Evolutionary conservation across 1,284 basidiomycete genomes (phyloP).

Genomic region (Ceratobasidium sp.): DNA sequence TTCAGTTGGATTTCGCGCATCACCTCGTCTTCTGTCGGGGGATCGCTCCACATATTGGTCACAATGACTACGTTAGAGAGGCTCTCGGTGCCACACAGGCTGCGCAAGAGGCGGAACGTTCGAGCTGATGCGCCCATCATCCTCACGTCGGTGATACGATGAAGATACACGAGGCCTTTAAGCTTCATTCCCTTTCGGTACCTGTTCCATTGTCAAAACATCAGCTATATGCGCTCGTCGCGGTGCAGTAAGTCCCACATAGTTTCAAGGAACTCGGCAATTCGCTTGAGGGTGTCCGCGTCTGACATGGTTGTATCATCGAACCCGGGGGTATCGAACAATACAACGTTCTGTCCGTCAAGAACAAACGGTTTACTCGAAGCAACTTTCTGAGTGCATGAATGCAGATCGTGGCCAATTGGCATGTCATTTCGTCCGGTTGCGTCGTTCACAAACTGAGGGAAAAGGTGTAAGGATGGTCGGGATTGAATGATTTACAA

Average conservation of each 20-base stretch:
- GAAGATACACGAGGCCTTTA: slow-evolving; percentile 48
- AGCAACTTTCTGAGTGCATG: slow-evolving; percentile 29
- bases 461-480: too few species aligned
- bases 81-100: slow-evolving; percentile 44
- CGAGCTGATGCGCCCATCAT: slow-evolving; percentile 37
- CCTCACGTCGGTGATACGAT: slow-evolving; percentile 47
- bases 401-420: slow-evolving; percentile 21
- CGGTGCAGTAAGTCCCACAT: slow-evolving; percentile 27
- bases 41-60: slow-evolving; percentile 54
- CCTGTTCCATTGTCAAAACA: neutral
- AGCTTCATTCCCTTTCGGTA: slow-evolving; percentile 31
- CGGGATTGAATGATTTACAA: neutral
- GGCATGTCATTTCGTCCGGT: slow-evolving; percentile 47
- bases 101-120: slow-evolving; percentile 44
- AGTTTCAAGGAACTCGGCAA: slow-evolving; percentile 42
- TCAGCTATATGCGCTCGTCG: neutral
- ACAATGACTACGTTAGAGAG: slow-evolving; percentile 53
- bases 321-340: slow-evolving; percentile 50
- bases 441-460: slow-evolving; percentile 46
- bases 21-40: slow-evolving; percentile 41
- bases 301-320: slow-evolving; percentile 43
- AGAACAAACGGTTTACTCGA: slow-evolving; percentile 46
- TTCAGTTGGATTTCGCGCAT: slow-evolving; percentile 51
- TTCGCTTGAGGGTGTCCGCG: slow-evolving; percentile 43
- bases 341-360: slow-evolving; percentile 50